Conservation (phyloP, 1,139 yeast genomes). For the Groenewaldozyma sp. region DNA sequence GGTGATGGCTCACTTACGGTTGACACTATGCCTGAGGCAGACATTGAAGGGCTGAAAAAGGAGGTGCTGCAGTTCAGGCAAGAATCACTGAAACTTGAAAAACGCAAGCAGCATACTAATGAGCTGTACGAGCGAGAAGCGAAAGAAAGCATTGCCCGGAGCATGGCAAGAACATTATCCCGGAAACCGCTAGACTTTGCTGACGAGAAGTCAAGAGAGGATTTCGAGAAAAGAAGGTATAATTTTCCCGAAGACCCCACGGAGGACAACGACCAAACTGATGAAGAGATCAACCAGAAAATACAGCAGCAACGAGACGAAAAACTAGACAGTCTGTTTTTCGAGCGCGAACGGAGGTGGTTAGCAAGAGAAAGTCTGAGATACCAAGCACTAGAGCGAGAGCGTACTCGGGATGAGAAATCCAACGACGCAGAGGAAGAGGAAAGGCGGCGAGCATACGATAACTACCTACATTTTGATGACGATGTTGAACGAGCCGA, state of each 20-base stretch:
- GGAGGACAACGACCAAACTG: constrained; percentile 11
- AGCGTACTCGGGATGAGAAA: constrained; percentile 13
- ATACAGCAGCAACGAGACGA: constrained; percentile 11
- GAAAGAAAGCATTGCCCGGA: constrained; percentile 14
- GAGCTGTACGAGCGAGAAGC: constrained; percentile 17
- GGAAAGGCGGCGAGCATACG: constrained; percentile 16
- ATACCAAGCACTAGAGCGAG: constrained; percentile 19
- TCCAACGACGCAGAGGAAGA: constrained; percentile 13
- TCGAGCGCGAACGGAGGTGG: constrained; percentile 21
- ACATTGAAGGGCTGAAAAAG: constrained; percentile 20
- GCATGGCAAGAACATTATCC: constrained; percentile 12
- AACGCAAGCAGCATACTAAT: constrained; percentile 16
- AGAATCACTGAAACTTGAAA: constrained; percentile 22
- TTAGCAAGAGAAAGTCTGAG: constrained; percentile 18
- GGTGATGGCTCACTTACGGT: constrained; percentile 8
- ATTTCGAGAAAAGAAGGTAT: constrained; percentile 6
- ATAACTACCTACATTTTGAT: constrained; percentile 18
- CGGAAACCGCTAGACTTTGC: neutral
- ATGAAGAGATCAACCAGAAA: constrained; percentile 15
- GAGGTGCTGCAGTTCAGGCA: constrained; percentile 29
- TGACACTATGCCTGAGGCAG: constrained; percentile 15
- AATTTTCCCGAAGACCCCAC: constrained; percentile 11
- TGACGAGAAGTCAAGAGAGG: constrained; percentile 2
- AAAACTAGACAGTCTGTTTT: constrained; percentile 15
- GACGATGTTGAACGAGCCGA: constrained; percentile 18